These are phyloP conservation scores for Penicillium paxilli DNA, from an alignment of 495 filamentous ascomycete genomes.

Conservation along the genomic window DNA sequence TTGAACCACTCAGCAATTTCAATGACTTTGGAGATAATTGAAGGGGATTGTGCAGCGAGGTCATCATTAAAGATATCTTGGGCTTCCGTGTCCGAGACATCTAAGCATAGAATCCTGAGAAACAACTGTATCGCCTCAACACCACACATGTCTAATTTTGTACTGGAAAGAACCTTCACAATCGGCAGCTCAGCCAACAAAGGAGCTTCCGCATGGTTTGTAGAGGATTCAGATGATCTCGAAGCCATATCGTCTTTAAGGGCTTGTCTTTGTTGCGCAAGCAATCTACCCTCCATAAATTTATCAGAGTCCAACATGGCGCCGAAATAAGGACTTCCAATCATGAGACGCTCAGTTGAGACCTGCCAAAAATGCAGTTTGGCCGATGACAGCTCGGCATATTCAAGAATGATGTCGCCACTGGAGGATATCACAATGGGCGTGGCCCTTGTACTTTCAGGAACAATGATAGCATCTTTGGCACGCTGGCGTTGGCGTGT, in stretches of 20 bases:
- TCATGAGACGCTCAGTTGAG: slow-evolving; percentile 28
- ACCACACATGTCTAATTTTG: slow-evolving; percentile 25
- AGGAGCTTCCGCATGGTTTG: not conserved
- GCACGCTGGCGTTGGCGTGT: not conserved
- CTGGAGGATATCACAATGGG: slow-evolving; percentile 22
- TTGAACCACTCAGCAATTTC: not conserved
- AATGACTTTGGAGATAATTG: slow-evolving; percentile 29
- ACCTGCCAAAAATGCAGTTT: slow-evolving; percentile 35
- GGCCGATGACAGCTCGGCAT: slow-evolving; percentile 16
- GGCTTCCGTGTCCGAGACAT: slow-evolving; percentile 23
- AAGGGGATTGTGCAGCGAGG: slow-evolving; percentile 27
- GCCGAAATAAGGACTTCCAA: slow-evolving; percentile 46
- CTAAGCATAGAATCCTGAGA: slow-evolving; percentile 33
- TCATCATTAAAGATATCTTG: slow-evolving; percentile 21
- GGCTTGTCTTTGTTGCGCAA: slow-evolving; percentile 22
- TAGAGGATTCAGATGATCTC: not conserved
- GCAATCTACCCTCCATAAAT: slow-evolving; percentile 45
- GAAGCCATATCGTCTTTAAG: not conserved
- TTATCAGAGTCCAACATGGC: slow-evolving; percentile 48
- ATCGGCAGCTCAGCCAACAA: slow-evolving; percentile 22
- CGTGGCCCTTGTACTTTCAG: not conserved
- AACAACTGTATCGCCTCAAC: slow-evolving; percentile 40
- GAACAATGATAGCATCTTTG: not conserved
- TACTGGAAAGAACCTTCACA: slow-evolving; percentile 25
- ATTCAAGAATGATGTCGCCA: slow-evolving; percentile 42